These are phyloP conservation scores for Mariannaea elegans DNA, from an alignment of 2,329 filamentous ascomycete genomes.

Conservation along the genomic window DNA sequence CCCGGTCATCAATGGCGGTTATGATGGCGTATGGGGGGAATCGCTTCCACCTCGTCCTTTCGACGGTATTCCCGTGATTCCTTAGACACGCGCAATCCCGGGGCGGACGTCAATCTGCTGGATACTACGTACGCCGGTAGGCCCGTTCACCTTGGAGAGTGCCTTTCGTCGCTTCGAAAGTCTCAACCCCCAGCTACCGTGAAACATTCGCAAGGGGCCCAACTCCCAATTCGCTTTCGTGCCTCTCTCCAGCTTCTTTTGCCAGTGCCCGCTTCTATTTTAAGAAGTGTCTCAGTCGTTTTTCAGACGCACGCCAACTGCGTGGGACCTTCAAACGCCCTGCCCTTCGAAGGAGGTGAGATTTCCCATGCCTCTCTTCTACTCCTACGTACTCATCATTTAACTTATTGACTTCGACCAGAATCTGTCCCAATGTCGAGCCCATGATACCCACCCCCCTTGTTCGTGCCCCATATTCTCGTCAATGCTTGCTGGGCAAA, in stretches of 20 bases:
- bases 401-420: not conserved
- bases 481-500: slow-evolving; percentile 4
- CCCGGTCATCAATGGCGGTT: slow-evolving; percentile 5
- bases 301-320: slow-evolving; percentile 33
- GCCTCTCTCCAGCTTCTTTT: slow-evolving; percentile 3
- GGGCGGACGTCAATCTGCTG: not conserved
- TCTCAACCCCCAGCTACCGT: slow-evolving; percentile 30
- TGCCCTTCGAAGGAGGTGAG: slow-evolving; percentile 2
- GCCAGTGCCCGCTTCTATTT: slow-evolving; percentile 30
- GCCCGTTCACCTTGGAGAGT: not conserved
- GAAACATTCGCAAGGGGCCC: slow-evolving; percentile 34
- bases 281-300: slow-evolving; percentile 37
- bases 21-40: slow-evolving; percentile 2
- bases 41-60: slow-evolving; percentile 1
- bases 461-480: not conserved
- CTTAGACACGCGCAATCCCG: not conserved
- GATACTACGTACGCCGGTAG: not conserved
- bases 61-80: slow-evolving; percentile 5
- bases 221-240: not conserved
- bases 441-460: not conserved
- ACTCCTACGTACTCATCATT: not conserved
- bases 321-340: slow-evolving; percentile 17
- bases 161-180: not conserved
- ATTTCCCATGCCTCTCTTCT: not conserved
- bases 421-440: not conserved